Percentiles rank a stretch among this genome's conserved stretches.
Conservation (phyloP, 1,284 basidiomycete genomes). For the Tranzscheliella williamsii region DNA sequence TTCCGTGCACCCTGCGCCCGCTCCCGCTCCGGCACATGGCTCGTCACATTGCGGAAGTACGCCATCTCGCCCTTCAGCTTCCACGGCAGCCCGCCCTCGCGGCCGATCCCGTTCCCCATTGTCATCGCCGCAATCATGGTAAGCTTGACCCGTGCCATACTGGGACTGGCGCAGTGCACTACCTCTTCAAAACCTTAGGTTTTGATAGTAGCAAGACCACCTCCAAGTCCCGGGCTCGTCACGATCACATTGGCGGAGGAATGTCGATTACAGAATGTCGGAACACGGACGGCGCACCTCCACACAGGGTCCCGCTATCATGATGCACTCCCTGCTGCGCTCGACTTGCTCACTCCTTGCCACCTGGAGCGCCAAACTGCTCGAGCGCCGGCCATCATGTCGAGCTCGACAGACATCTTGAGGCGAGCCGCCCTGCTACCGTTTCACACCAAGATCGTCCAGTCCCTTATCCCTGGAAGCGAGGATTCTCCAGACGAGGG, state of each 20-base stretch:
- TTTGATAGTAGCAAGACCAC: no score
- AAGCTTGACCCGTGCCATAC: constrained; percentile 62
- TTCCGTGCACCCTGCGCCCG: constrained; percentile 65
- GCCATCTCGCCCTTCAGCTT: constrained; percentile 84
- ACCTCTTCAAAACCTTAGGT: no score
- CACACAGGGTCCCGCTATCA: no score
- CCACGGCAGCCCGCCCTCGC: constrained; percentile 79
- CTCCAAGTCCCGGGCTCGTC: no score
- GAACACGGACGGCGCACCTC: no score
- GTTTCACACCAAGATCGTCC: constrained; percentile 52
- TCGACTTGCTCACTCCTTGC: no score
- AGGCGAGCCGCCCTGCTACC: constrained; percentile 43
- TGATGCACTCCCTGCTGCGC: no score
- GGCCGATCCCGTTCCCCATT: constrained; percentile 82
- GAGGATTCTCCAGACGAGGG: constrained; percentile 50
- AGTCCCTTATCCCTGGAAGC: constrained; percentile 43
- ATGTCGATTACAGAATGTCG: no score
- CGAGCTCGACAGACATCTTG: constrained; percentile 11
- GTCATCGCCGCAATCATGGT: constrained; percentile 94
- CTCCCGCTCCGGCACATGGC: constrained; percentile 62
- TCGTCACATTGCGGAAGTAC: constrained; percentile 84
- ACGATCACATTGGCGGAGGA: no score
- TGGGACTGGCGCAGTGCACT: no score
- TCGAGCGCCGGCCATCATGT: no score
- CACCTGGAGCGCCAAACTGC: no score